Evolutionary conservation across 192 early-diverging fungal species (phyloP).

Genomic region (Linnemannia hyalina): DNA sequence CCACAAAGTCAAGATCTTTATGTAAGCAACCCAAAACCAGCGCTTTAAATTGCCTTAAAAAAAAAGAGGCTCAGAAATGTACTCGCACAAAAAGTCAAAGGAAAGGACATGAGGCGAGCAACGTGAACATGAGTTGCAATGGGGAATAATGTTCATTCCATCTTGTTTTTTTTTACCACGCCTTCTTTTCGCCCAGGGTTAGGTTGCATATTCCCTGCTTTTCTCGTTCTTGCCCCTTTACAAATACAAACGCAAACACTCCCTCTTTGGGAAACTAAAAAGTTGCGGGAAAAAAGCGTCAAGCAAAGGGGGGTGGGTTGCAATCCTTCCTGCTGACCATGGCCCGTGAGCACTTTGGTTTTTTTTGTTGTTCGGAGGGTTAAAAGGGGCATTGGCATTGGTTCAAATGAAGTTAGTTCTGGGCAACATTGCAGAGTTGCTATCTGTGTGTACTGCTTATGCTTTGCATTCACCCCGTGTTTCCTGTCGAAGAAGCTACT

Average conservation of each 20-base stretch:
- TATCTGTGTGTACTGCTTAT: background rate
- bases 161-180: too few species aligned
- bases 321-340: slow-evolving; percentile 8
- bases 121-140: too few species aligned
- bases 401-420: background rate
- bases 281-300: background rate
- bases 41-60: background rate
- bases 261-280: too few species aligned
- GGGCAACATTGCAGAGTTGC: background rate
- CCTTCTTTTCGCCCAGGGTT: too few species aligned
- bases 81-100: too few species aligned
- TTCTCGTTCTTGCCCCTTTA: too few species aligned
- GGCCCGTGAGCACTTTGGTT: background rate
- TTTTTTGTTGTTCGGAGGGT: background rate
- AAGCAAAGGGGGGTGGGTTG: background rate
- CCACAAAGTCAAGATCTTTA: slow-evolving; percentile 55
- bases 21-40: slow-evolving; percentile 15
- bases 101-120: too few species aligned
- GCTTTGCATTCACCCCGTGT: too few species aligned
- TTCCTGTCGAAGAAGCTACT: background rate
- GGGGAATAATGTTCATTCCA: too few species aligned
- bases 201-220: too few species aligned
- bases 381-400: background rate
- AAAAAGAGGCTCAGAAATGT: background rate
- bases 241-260: too few species aligned